Percentiles rank a stretch among this genome's conserved stretches.
Conservation (phyloP, 805 yeast genomes). For the Jamesozyma lodderae region DNA sequence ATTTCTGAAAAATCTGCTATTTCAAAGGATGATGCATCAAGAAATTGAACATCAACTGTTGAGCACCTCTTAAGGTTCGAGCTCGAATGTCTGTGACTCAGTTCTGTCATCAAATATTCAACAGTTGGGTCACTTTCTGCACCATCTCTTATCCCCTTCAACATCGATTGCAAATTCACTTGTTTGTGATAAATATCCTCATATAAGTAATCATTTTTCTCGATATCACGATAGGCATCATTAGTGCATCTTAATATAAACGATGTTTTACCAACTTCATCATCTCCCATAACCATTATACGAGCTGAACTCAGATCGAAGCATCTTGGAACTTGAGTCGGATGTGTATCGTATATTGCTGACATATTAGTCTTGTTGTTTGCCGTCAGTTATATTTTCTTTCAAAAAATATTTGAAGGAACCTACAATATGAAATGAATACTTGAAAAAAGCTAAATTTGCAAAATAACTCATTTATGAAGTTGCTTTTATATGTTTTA, state of each 20-base stretch:
- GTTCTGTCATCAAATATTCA: neutral
- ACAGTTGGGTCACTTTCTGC: neutral
- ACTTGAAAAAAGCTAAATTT: neutral
- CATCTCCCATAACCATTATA: constrained; percentile 22
- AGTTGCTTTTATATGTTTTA: too few relatives aligned
- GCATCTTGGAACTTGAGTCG: constrained; percentile 12
- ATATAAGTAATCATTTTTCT: constrained; percentile 2
- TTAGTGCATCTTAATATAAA: constrained; percentile 18
- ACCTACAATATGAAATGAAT: neutral
- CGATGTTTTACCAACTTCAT: constrained; percentile 20
- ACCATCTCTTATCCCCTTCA: neutral
- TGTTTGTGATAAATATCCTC: constrained; percentile 17
- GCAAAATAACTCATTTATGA: neutral
- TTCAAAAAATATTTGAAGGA: too few relatives aligned
- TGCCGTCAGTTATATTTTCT: too few relatives aligned
- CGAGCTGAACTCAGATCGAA: constrained; percentile 13
- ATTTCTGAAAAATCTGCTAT: constrained; percentile 19
- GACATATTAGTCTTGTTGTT: too few relatives aligned
- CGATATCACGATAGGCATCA: constrained; percentile 7
- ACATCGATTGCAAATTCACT: neutral
- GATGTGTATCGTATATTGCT: constrained; percentile 6
- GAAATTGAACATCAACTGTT: constrained; percentile 15
- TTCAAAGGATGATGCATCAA: constrained; percentile 18
- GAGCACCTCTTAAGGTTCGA: constrained; percentile 1
- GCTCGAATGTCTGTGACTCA: neutral